Conservation (phyloP, 116 monocot genomes). For the Papilionanthe hybrid region DNA sequence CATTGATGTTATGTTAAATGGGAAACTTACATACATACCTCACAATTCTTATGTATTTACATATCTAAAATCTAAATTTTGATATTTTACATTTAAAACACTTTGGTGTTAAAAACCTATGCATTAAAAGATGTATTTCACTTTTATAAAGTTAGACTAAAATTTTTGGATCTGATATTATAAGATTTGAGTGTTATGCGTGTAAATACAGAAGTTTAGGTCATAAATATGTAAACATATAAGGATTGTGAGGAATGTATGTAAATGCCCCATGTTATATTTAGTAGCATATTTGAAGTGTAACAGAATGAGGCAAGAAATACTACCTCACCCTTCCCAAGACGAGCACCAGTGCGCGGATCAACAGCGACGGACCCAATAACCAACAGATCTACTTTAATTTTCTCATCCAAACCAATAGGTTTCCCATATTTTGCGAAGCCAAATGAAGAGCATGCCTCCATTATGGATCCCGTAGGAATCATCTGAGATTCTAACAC, state of each 20-base stretch:
- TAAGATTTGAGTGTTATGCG: no score
- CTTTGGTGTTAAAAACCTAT: no score
- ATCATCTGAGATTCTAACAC: conserved; percentile 49
- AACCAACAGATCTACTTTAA: conserved; percentile 87
- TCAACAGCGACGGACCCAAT: conserved; percentile 95
- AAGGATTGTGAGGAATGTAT: no score
- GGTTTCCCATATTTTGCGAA: conserved; percentile 82
- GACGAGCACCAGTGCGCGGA: conserved; percentile 74
- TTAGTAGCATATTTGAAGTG: not conserved
- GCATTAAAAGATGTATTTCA: no score
- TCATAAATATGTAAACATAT: no score
- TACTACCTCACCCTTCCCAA: conserved; percentile 96
- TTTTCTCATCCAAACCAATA: conserved; percentile 67
- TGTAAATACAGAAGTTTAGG: no score
- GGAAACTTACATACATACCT: no score
- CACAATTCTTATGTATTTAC: no score
- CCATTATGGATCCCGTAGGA: conserved; percentile 43
- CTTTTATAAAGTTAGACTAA: no score
- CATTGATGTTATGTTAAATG: not conserved
- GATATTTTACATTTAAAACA: no score
- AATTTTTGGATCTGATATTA: no score
- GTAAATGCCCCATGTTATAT: not conserved
- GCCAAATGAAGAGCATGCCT: conserved; percentile 89
- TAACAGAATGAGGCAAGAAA: not conserved
- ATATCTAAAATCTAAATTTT: no score